Base-by-base conservation (phyloP, 2,329 filamentous ascomycete genomes). In the Ascochyta fabae region DNA sequence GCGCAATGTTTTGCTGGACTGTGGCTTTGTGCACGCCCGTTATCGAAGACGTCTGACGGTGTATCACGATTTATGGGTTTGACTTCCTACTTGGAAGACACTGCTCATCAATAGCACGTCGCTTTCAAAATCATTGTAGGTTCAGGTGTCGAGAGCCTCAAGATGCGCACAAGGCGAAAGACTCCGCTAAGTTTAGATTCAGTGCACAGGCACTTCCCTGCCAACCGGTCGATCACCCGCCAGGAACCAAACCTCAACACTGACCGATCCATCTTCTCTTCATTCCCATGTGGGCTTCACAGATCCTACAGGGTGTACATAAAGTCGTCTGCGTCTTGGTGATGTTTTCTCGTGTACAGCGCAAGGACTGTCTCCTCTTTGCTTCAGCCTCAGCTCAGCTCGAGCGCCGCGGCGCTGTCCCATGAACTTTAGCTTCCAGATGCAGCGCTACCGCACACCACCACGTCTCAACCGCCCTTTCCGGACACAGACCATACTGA, bases 361-460 rank as follows among this genome's bases (percentile, higher is more conserved):
- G 12, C 29, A 15, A 29, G n/a, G 4, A 16, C 33, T 6, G 19
- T 35, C 31, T 55, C 29, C 19, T 19, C 42, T 39, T 24, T 19
- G 48, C 31, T 24, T 48, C 38, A 56, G 47, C 53, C 53, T 51
- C 53, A 56, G 53, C 53, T 56, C 43, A 47, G 36, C 36, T 43
- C 29, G 44, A 36, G 47, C 53, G 53, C 53, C 47, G 47, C 47
- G 47, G 47, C 48, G 42, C 42, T 40, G 22, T 35, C 40, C 29
- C 19, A 51, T 51, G 43, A 13, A 33, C 41, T 47, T 43, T 51
- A 56, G 47, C 47, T 39, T 51, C 31, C 36, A 48, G 45, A 50
- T 24, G 47, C 42, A 48, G 43, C 53, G 53, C 53, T 50, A 56
- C 16, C 47, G 47, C 46, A 50, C 42, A 42, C 46, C 42, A 49